Evolutionary conservation across 2,329 filamentous ascomycete species (phyloP).

Genomic region (Fusarium solani-melongenae): DNA sequence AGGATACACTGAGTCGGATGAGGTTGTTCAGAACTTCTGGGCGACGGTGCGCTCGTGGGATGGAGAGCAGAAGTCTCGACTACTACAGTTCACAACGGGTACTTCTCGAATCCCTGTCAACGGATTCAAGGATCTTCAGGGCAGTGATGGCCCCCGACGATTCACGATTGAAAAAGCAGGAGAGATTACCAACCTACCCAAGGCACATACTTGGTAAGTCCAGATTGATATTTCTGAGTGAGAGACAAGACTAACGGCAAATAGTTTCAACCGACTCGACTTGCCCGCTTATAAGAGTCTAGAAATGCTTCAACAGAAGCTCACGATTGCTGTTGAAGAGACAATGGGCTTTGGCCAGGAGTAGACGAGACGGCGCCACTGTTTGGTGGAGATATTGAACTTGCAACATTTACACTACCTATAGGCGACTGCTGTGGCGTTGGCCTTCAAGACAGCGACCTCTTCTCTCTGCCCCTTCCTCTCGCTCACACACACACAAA

Average conservation of each 20-base stretch:
- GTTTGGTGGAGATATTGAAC: constrained; percentile 27
- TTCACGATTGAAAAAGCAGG: constrained; percentile 99
- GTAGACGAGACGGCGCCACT: constrained; percentile 59
- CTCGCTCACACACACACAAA: constrained; percentile 29
- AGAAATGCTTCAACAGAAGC: constrained; percentile 86
- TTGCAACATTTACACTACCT: constrained; percentile 13
- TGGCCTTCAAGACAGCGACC: constrained; percentile 15
- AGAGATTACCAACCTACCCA: constrained; percentile 89
- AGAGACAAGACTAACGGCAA: constrained; percentile 35
- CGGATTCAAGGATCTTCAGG: constrained; percentile 98
- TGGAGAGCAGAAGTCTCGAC: constrained; percentile 95
- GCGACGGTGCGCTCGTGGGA: constrained; percentile 97
- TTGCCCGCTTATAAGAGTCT: constrained; percentile 91
- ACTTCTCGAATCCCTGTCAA: constrained; percentile 98
- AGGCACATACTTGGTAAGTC: constrained; percentile 96
- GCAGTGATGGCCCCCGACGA: constrained; percentile 91
- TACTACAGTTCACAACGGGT: constrained; percentile 96
- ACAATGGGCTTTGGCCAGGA: constrained; percentile 99
- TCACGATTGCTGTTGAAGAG: constrained; percentile 97
- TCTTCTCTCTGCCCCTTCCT: constrained; percentile 33
- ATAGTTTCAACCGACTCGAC: constrained; percentile 96
- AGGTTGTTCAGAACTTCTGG: constrained; percentile 99
- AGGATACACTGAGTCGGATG: constrained; percentile 96
- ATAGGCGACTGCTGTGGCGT: constrained; percentile 32
- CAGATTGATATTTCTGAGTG: not conserved